Conservation (phyloP, 768 basidiomycete genomes). For the Lentinus brumalis region DNA sequence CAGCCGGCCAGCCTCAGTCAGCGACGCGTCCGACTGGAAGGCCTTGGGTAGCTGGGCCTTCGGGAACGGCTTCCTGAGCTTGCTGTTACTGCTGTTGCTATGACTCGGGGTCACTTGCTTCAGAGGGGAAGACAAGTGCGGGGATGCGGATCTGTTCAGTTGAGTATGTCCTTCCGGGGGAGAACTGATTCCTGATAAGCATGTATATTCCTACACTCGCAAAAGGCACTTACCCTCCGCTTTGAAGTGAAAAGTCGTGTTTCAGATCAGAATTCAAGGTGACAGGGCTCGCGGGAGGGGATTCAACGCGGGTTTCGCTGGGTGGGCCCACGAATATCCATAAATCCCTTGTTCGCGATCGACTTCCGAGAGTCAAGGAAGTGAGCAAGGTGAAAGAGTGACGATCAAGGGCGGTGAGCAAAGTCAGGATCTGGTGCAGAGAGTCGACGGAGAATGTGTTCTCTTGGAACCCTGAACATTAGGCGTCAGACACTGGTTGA, state of each 20-base stretch:
- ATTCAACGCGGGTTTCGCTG: constrained; percentile 35
- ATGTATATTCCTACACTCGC: too few species aligned
- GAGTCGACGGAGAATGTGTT: constrained; percentile 77
- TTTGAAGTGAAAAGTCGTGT: constrained; percentile 9
- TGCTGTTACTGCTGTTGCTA: constrained; percentile 17
- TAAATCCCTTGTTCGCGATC: constrained; percentile 72
- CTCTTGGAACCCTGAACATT: constrained; percentile 69
- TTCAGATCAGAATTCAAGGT: constrained; percentile 39
- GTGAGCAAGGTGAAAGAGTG: constrained; percentile 69
- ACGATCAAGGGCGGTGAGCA: constrained; percentile 65
- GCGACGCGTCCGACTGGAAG: constrained; percentile 32
- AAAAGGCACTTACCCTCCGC: constrained; percentile 6
- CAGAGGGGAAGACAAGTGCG: constrained; percentile 21
- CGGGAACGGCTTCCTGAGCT: constrained; percentile 62
- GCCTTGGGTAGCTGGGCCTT: constrained; percentile 65
- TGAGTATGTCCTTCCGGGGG: constrained; percentile 4
- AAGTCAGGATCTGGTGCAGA: constrained; percentile 65
- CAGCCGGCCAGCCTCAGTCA: constrained; percentile 6
- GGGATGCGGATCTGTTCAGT: constrained; percentile 8
- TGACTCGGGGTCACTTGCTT: constrained; percentile 25
- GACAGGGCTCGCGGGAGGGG: constrained; percentile 35
- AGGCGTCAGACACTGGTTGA: constrained; percentile 14
- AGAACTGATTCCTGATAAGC: not conserved
- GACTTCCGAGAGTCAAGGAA: constrained; percentile 71
- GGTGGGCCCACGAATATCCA: constrained; percentile 71